Evolutionary conservation across 1,284 basidiomycete genomes (phyloP), one percentile per base, ranked within the genome.

Genomic region (Bjerkandera adusta): DNA sequence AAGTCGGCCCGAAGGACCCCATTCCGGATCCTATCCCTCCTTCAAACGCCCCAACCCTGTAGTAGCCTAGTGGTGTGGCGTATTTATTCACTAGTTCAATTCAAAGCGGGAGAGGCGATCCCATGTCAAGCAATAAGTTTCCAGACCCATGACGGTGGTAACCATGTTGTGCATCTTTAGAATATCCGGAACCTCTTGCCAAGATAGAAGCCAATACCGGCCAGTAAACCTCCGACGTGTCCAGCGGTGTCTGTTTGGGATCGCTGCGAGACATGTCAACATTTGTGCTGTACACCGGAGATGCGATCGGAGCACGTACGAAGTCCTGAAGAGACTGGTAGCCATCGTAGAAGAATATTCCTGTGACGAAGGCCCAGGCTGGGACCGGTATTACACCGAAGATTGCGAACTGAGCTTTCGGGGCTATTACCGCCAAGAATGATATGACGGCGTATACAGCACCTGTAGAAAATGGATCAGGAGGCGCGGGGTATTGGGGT

Each of bases 321-420:
- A 72, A 68, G 44, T 75, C 73, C 1, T 51, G 49, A 1, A 67
- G 35, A 1, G 74, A 63, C 26, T 61, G 64, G 53, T 80, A 86
- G 5, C 79, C 65, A 57, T 93, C 90, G 56, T 78, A 89, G 4
- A 79, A 68, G 57, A 94, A 86, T 43, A 95, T 69, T 8, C 87
- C 92, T 0, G 77, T 68, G 1, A 94, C 83, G 26, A 80, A 76
- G 2, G 76, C 71, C 89, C 91, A 94, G 0, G 91, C 91, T 0
- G 91, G 92, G 49, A 89, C 73, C 12, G 92, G 93, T 8, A 96
- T 66, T 56, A 94, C 75, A 44, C 83, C 89, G 64, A 92, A 95
- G 41, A 96, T 63, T n/a, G 81, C 68, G 63, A 95, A 89, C 0
- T 72, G 81, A 47, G 83, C 71, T 6, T 57, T 75, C 1, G 92